Percentiles rank a stretch among this genome's conserved stretches.
Evolutionary conservation across 148 eudicot genomes (phyloP).

Genomic region (Fagopyrum homotropicum): DNA sequence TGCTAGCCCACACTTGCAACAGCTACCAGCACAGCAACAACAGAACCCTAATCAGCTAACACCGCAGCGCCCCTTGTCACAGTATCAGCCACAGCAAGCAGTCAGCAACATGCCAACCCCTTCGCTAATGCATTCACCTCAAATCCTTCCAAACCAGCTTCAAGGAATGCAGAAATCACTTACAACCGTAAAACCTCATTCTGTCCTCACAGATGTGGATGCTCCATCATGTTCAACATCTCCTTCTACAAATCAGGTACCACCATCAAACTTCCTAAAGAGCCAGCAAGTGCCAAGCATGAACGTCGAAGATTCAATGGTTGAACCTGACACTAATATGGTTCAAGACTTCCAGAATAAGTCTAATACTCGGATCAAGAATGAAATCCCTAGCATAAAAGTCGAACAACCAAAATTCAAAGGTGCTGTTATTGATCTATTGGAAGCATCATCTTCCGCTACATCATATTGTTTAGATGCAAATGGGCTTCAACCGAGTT

Average conservation of each 20-base stretch:
- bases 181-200: conserved; percentile 34
- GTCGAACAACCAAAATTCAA: conserved; percentile 57
- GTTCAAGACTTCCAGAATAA: conserved; percentile 51
- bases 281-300: conserved; percentile 41
- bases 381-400: conserved; percentile 46
- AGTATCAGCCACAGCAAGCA: conserved; percentile 43
- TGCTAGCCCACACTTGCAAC: conserved; percentile 25
- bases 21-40: conserved; percentile 25
- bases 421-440: conserved; percentile 41
- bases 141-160: conserved; percentile 44
- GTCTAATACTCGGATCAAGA: conserved; percentile 43
- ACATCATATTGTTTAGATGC: conserved; percentile 85
- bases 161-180: conserved; percentile 52
- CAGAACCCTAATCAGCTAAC: conserved; percentile 50
- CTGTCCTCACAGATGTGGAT: conserved; percentile 59
- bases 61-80: conserved; percentile 43
- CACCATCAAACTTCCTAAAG: conserved; percentile 45
- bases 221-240: conserved; percentile 91
- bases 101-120: conserved; percentile 45
- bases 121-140: conserved; percentile 44
- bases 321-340: conserved; percentile 48
- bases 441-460: conserved; percentile 74
- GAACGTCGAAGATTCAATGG: conserved; percentile 35
- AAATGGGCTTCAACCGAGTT: conserved; percentile 59
- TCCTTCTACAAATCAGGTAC: conserved; percentile 69